Base-by-base conservation (phyloP, 257 asterid species). In the Solanum peruvianum region DNA sequence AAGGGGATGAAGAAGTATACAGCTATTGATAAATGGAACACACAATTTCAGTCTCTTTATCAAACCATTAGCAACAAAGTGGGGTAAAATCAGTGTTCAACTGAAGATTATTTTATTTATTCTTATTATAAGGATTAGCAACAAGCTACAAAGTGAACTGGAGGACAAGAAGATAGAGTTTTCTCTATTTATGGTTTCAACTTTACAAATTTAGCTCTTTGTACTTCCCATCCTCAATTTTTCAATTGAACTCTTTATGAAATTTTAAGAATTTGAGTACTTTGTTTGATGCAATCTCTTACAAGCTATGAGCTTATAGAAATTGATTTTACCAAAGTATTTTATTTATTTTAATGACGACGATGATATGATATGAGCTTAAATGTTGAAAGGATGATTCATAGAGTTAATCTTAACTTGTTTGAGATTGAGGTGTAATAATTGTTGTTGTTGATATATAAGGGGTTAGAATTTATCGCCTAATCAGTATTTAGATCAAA, bases 1-100 rank as follows among this genome's bases (percentile, higher is more conserved):
- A 97, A 94, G 95, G 99, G 98, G 91, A 95, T 93, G 97, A 94
- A 93, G 92, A 97, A 97, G 89, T 97, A 94, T 90, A 91, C 95
- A 76, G 99, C 99, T 11, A 90, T 95, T 71, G 99, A 95, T 88
- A 95, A 95, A 89, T 95, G 99, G 99, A 94, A 94, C 95, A 93
- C 98, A 15, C 98, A 95, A 94, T 97, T 95, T 45, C 94, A 88
- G 71, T 92, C 99, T 47, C 93, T 95, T 44, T 95, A 92, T 89
- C 98, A 93, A 90, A 94, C 96, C 42, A 92, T 97, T 31, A 92
- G 96, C 70, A 94, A 94, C 87, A 94, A 96, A 47, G 98, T 95
- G 29, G 92, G 93, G 87, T 97, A 89, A 93, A 90, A 42, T 76
- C n/a, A 42, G 37, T 41, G 6, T 76, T 76, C 60, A n/a, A 44